Evolutionary conservation across 805 yeast genomes (phyloP).

Genomic region (Saccharomycopsis oosterbeekiorum): DNA sequence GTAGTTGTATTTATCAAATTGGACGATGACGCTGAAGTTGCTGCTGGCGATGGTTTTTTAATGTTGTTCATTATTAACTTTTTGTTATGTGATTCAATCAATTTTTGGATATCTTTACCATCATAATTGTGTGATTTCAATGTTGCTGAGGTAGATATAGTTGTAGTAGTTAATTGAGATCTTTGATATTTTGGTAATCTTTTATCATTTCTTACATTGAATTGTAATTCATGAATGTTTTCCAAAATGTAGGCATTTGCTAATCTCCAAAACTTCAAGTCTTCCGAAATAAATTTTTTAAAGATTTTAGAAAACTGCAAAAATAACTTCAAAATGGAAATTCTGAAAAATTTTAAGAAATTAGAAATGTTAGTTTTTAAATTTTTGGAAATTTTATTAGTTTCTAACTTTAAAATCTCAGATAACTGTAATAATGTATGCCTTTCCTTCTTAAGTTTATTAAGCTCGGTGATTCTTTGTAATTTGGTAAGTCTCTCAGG

Average conservation of each 20-base stretch:
- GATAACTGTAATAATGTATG: conserved; percentile 32
- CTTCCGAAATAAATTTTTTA: conserved; percentile 28
- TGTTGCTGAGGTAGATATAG: not conserved
- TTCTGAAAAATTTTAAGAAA: conserved; percentile 23
- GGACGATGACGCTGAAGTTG: conserved; percentile 7
- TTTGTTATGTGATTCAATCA: not conserved
- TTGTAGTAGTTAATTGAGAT: conserved; percentile 8
- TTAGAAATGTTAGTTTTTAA: conserved; percentile 25
- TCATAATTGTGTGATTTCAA: not conserved
- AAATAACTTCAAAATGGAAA: conserved; percentile 25
- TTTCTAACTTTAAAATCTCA: conserved; percentile 28
- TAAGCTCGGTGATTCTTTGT: conserved; percentile 31
- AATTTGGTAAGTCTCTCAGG: conserved; percentile 25
- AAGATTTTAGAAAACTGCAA: conserved; percentile 26
- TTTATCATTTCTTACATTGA: conserved; percentile 14
- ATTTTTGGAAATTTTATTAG: conserved; percentile 28
- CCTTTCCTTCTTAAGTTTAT: conserved; percentile 28
- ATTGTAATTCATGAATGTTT: conserved; percentile 17
- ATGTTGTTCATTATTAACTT: not conserved
- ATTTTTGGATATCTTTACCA: not conserved
- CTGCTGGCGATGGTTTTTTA: conserved; percentile 2
- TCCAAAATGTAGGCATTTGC: conserved; percentile 8
- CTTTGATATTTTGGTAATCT: conserved; percentile 18
- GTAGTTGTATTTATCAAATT: conserved; percentile 5
- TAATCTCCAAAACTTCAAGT: conserved; percentile 15